A percentile compares a stretch with the other conserved stretches of the same genome.
phyloP scores from a whole-genome alignment of 257 asterid species.

The Ajuga chamaepitys region DNA sequence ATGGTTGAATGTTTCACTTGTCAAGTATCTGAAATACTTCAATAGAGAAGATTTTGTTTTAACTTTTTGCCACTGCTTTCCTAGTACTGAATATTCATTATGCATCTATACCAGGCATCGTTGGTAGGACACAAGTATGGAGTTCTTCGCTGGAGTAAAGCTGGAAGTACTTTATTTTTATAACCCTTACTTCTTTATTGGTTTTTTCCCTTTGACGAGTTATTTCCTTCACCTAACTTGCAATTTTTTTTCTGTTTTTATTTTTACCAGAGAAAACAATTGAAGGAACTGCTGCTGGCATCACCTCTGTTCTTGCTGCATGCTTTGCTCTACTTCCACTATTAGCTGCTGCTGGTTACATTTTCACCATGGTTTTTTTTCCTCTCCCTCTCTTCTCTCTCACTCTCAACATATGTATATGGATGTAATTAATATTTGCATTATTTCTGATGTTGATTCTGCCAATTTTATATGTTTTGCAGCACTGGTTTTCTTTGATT shows the following conservation, averaged over 20 bases:
- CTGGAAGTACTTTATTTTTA: slow-evolving; percentile 56
- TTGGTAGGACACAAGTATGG: slow-evolving; percentile 98
- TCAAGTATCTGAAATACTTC: neutral
- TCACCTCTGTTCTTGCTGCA: slow-evolving; percentile 85
- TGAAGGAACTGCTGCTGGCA: slow-evolving; percentile 99
- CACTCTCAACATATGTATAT: neutral
- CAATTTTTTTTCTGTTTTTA: slow-evolving; percentile 4
- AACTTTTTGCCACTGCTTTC: neutral
- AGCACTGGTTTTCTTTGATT: slow-evolving; percentile 80
- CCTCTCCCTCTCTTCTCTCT: slow-evolving; percentile 15
- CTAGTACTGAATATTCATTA: slow-evolving; percentile 6
- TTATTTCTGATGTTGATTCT: slow-evolving; percentile 14
- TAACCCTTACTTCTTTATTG: neutral
- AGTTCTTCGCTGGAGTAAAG: slow-evolving; percentile 94
- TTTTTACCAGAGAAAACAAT: slow-evolving; percentile 70
- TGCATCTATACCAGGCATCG: slow-evolving; percentile 58
- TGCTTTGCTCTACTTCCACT: slow-evolving; percentile 85
- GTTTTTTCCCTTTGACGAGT: neutral
- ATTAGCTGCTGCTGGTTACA: slow-evolving; percentile 72
- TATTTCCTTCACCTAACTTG: slow-evolving; percentile 1
- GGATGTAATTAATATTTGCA: neutral
- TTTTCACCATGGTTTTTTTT: slow-evolving; percentile 63
- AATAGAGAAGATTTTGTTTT: neutral
- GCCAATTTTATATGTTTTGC: slow-evolving; percentile 26
- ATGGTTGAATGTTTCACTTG: neutral